Base-by-base conservation (phyloP, 2,329 filamentous ascomycete species). In the Epichloe baconii region DNA sequence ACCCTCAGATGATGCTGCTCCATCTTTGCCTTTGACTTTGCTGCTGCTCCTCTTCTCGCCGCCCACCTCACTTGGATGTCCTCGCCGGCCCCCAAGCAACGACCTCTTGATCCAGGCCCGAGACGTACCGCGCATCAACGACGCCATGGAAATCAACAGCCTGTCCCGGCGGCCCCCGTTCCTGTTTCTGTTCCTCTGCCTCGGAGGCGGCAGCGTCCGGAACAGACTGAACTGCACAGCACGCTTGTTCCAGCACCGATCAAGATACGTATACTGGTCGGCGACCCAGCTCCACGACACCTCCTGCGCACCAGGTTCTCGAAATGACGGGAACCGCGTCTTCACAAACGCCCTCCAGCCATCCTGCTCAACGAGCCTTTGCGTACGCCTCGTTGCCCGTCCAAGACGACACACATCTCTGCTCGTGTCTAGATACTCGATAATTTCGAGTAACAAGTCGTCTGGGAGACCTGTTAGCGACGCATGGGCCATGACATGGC, bases 301-400 rank as follows among this genome's bases (percentile, higher is more conserved):
- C 2, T 44, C 50, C 15, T 3, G 7, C 26, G 17, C 59, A 44
- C 52, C 61, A 0, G 70, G 65, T 1, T 72, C 55, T 1, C 56
- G 53, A 5, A 74, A 59, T 4, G 68, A 71, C 1, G 66, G 65
- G 53, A 79, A 79, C 21, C 66, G 63, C 38, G 60, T 64, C 43
- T 63, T 67, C 44, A 74, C 70, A 53, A 79, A 79, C 41, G 68
- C 64, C 17, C 68, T 69, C 77, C 77, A 80, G 14, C 75, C 75
- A 23, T 65, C 66, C 2, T 68, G 58, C 5, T 59, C 57, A 35
- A 76, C 58, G 17, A 76, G 60, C 11, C 56, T 57, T 52, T 68
- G 61, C 7, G 75, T 62, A 2, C 64, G 64, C 21, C 59, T 68
- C 49, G 69, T 74, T 4, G 70, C 61, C 6, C 62, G 54, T 3